Base-by-base conservation (phyloP, 371 early-diverging fungal genomes). In the Mucor ambiguus region DNA sequence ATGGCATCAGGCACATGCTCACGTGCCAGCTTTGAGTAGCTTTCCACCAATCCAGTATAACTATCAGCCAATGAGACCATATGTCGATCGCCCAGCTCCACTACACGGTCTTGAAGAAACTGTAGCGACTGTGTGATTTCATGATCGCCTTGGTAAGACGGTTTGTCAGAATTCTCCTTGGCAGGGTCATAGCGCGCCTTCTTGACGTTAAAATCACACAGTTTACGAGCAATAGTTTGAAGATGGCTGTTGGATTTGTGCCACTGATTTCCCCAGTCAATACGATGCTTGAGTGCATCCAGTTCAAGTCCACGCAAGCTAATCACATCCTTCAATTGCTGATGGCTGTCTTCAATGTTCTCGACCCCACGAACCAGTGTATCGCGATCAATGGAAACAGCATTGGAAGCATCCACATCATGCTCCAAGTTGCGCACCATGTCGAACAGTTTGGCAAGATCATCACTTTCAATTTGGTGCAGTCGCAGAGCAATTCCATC, bases 191-290 rank as follows among this genome's bases (percentile, higher is more conserved):
- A 80, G 0, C 79, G 76, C 7, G 73, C 81, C 49, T 74, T 79
- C 35, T 83, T 83, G 7, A 73, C 65, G 55, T 67, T 72, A 41
- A 81, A 75, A 54, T 83, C 81, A 58, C 80, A 81, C 18, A 78
- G 52, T 38, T 83, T 83, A 16, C 80, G 76, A 4, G 76, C 78
- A 26, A 71, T 73, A 0, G 81, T 71, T 0, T 77, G 46, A 9
- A 83, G 66, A 61, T 71, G 72, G 58, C 77, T 78, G 33, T 83
- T 76, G 14, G 76, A 65, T 37, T 75, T 72, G 18, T 67, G 64
- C 63, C 75, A 76, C 28, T 76, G 79, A 2, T 33, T 64, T 60
- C 79, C 78, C 81, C 81, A 83, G n/a, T 70, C 49, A 10, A 74
- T 29, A 14, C 74, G 75, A 20, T 68, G 67, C 32, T 77, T 74